Evolutionary conservation across 2,329 filamentous ascomycete species (phyloP), one percentile per base, ranked within the genome.

Genomic region (Neopestalotiopsis clavispora): DNA sequence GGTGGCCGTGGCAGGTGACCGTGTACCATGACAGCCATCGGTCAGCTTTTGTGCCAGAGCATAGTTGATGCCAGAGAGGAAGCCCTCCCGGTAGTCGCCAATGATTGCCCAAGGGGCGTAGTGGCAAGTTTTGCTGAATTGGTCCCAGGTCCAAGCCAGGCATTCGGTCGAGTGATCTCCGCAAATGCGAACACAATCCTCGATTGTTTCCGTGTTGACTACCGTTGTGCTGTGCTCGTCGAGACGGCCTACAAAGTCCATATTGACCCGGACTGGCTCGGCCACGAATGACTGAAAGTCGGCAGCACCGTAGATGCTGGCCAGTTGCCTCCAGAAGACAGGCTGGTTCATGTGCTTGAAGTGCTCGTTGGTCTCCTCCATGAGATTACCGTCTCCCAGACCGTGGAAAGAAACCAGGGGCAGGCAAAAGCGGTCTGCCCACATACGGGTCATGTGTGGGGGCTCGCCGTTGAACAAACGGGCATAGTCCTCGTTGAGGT

Each of bases 391-490:
- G 42, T 80, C 75, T 57, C 83, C 81, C 10, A 88, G 78, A 34
- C 82, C 83, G 74, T 89, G 86, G 73, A 89, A 88, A 10, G 85
- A 85, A 3, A 88, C 74, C 3, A 89, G 75, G n/a, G 86, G 86
- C 56, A 85, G 78, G 73, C 87, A 89, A 74, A 87, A 82, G 6
- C 84, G 79, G 72, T 88, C 86, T 3, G 77, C 74, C 72, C 80
- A 81, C 74, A 89, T 83, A 61, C 83, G 83, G 65, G 85, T 86
- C 73, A 83, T 79, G 70, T 77, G 75, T 0, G 87, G 87, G 23
- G 79, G 76, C 73, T 88, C 86, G 62, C 87, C 87, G 74, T 88
- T 89, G 77, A 89, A 89, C 69, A 87, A 77, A 63, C 83, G 84
- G 68, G 81, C 81, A 77, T 87, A 87, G 5, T 80, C 77, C 78